Base-by-base conservation (phyloP, 768 basidiomycete genomes). In the Amanita pallidorosea region DNA sequence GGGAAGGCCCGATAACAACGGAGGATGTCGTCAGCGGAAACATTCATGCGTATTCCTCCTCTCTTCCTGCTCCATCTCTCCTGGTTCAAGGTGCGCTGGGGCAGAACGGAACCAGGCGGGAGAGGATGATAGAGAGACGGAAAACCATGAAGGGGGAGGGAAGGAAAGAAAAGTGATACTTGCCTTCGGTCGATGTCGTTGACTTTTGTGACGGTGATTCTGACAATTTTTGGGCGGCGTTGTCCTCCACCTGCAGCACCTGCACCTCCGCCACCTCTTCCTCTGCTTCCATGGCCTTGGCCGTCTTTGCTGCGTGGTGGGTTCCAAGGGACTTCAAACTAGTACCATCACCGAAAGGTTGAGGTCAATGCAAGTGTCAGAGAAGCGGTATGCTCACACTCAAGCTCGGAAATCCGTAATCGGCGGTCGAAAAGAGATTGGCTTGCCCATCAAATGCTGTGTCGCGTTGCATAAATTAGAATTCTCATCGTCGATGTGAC, bases 241-340 rank as follows among this genome's bases (percentile, higher is more conserved):
- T 20, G 15, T 27, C n/a, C 40, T 34, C 41, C 35, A 3, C n/a
- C 45, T 17, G 25, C 29, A 5, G 25, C 31, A 12, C 42, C 22
- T 27, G 42, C 12, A 6, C 42, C 35, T 2, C 25, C 33, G 13
- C 45, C 29, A n/a, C 42, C 40, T 41, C 40, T 23, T 4, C 40
- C 40, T 20, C 40, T 18, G 9, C 9, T 12, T 12, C 40, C 18
- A 20, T 4, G 13, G 13, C 13, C 33, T 13, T 33, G 33, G 13
- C 12, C 40, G 2, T 23, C 22, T 41, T 8, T 13, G 15, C 5
- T 12, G 31, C 48, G 47, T 5, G 47, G 48, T 41, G 38, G 27
- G 25, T 7, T 20, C 41, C 41, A 51, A 7, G 49, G 49, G 15
- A 51, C 49, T 22, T 51, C 49, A 20, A 51, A 51, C 49, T 51